Conservation (phyloP, 306 rosid species). For the Begonia masoniana region DNA sequence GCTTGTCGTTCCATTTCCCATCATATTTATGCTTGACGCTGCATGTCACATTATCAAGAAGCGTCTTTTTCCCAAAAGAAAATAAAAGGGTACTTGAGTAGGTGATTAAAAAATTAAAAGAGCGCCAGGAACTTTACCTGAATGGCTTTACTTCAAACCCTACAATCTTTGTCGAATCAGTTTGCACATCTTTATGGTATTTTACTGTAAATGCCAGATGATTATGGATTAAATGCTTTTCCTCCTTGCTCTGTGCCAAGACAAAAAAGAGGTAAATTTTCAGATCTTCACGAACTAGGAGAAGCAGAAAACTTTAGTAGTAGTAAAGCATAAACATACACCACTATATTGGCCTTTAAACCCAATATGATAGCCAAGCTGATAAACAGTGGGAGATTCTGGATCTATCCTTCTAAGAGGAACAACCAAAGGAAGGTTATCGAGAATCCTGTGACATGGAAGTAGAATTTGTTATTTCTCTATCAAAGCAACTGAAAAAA, state of each 20-base stretch:
- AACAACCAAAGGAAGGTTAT: slow-evolving; percentile 81
- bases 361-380: slow-evolving; percentile 77
- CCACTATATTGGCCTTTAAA: slow-evolving; percentile 68
- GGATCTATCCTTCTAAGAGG: slow-evolving; percentile 54
- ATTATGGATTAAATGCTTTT: slow-evolving; percentile 64
- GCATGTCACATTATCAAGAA: slow-evolving; percentile 7
- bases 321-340: slow-evolving; percentile 27
- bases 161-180: slow-evolving; percentile 75
- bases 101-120: too few relatives aligned
- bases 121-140: slow-evolving; percentile 4
- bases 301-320: neutral
- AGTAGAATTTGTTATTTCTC: too few relatives aligned
- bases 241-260: slow-evolving; percentile 66
- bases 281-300: slow-evolving; percentile 7
- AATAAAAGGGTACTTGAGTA: slow-evolving; percentile 4
- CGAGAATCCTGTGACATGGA: slow-evolving; percentile 62
- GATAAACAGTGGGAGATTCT: slow-evolving; percentile 67
- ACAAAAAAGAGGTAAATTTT: slow-evolving; percentile 13
- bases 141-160: slow-evolving; percentile 80
- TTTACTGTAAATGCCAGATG: slow-evolving; percentile 83
- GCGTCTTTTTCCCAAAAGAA: slow-evolving; percentile 4
- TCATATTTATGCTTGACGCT: slow-evolving; percentile 85
- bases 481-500: too few relatives aligned
- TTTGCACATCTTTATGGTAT: slow-evolving; percentile 54
- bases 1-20: slow-evolving; percentile 58